Conservation (phyloP, 2,329 filamentous ascomycete species). For the Thielaviopsis musarum region DNA sequence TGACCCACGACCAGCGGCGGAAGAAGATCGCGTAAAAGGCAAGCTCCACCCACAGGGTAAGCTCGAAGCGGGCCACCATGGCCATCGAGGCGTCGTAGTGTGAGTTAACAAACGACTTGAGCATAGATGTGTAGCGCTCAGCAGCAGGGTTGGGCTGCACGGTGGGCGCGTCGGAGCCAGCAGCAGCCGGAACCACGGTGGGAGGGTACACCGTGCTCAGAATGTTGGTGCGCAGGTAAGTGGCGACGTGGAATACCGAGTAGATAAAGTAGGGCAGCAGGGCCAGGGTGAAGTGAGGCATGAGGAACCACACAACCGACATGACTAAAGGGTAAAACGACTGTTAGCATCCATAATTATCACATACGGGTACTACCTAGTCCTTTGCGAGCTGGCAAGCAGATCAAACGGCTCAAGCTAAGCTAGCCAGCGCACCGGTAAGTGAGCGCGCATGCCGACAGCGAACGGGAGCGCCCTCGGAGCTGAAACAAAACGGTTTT, state of each 20-base stretch:
- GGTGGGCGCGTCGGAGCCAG: constrained; percentile 36
- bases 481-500: too few relatives aligned
- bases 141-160: constrained; percentile 23
- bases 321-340: constrained; percentile 3
- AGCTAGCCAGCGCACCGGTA: too few relatives aligned
- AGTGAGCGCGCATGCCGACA: too few relatives aligned
- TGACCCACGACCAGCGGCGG: constrained; percentile 78
- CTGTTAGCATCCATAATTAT: background rate
- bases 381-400: too few relatives aligned
- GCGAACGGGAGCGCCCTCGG: too few relatives aligned
- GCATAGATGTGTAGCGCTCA: constrained; percentile 42
- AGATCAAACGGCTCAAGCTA: too few relatives aligned
- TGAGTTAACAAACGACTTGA: constrained; percentile 88
- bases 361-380: background rate
- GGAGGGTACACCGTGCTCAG: constrained; percentile 71
- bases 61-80: constrained; percentile 75
- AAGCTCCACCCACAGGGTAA: constrained; percentile 71
- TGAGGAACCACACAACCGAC: constrained; percentile 84
- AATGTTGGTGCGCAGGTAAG: constrained; percentile 85
- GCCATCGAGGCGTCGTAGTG: constrained; percentile 97
- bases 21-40: constrained; percentile 70
- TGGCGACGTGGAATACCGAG: constrained; percentile 95
- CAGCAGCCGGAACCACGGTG: constrained; percentile 33
- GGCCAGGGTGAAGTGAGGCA: constrained; percentile 75
- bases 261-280: constrained; percentile 92